Conservation (phyloP, 2,329 filamentous ascomycete species). For the Didymella arachidicola region DNA sequence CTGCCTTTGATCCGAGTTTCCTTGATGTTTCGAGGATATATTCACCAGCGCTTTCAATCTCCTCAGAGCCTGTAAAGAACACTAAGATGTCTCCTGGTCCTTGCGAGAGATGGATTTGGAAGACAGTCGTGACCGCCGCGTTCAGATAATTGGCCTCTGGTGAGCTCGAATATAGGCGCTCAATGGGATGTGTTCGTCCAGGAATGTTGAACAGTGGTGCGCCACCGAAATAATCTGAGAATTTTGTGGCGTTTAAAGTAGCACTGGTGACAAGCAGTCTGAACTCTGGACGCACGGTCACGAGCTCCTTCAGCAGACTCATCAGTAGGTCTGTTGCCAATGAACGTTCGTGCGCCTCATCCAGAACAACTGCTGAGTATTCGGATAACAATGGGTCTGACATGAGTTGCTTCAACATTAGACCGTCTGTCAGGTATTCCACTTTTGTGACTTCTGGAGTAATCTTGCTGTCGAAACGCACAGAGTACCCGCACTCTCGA, state of each 20-base stretch:
- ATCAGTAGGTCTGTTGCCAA: slow-evolving; percentile 90
- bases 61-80: slow-evolving; percentile 94
- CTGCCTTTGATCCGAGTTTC: slow-evolving; percentile 84
- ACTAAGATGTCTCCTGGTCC: slow-evolving; percentile 86
- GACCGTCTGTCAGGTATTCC: slow-evolving; percentile 98
- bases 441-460: slow-evolving; percentile 79
- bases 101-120: slow-evolving; percentile 83
- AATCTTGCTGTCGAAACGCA: slow-evolving; percentile 92
- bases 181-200: slow-evolving; percentile 85
- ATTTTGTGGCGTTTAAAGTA: slow-evolving; percentile 93
- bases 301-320: slow-evolving; percentile 87
- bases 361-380: slow-evolving; percentile 92
- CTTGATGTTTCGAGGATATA: slow-evolving; percentile 84
- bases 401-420: slow-evolving; percentile 88
- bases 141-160: slow-evolving; percentile 94
- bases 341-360: slow-evolving; percentile 95
- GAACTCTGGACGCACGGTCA: slow-evolving; percentile 80
- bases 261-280: slow-evolving; percentile 93
- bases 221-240: slow-evolving; percentile 89
- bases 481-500: slow-evolving; percentile 91
- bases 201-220: slow-evolving; percentile 95
- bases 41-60: slow-evolving; percentile 88
- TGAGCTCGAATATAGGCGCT: slow-evolving; percentile 87
- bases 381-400: slow-evolving; percentile 83
- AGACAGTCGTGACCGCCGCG: slow-evolving; percentile 89